These are phyloP conservation scores for Ambrosia hybrid DNA, from an alignment of 140 eudicot species.

Conservation along the genomic window DNA sequence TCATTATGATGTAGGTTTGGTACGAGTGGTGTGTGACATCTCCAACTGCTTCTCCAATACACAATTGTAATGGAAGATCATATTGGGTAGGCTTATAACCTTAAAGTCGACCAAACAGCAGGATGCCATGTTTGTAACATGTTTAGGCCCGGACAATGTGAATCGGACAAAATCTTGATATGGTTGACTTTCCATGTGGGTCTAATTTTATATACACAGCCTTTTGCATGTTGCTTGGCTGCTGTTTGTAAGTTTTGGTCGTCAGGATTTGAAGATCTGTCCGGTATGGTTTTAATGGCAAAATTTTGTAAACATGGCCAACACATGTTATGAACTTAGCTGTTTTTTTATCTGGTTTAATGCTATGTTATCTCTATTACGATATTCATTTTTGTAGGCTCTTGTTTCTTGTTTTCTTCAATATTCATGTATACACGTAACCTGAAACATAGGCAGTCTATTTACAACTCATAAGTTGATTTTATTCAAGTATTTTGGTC, in stretches of 20 bases:
- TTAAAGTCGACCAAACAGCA: background rate
- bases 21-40: conserved; percentile 92
- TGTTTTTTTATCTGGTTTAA: background rate
- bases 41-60: conserved; percentile 67
- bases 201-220: conserved; percentile 19
- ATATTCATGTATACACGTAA: too few relatives aligned
- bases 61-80: conserved; percentile 89
- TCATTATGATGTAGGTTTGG: conserved; percentile 73
- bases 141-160: conserved; percentile 1
- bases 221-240: conserved; percentile 7
- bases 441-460: too few relatives aligned
- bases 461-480: too few relatives aligned
- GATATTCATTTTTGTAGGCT: too few relatives aligned
- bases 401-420: too few relatives aligned
- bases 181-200: conserved; percentile 16
- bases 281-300: background rate
- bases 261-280: background rate
- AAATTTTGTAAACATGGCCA: conserved; percentile 18
- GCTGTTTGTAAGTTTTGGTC: too few relatives aligned
- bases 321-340: background rate
- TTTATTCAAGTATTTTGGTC: too few relatives aligned
- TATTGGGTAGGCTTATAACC: conserved; percentile 91
- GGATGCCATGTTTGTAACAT: conserved; percentile 22
- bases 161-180: conserved; percentile 4
- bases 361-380: background rate